Evolutionary conservation across 2,329 filamentous ascomycete species (phyloP).

Genomic region (Fusarium incarnatum): DNA sequence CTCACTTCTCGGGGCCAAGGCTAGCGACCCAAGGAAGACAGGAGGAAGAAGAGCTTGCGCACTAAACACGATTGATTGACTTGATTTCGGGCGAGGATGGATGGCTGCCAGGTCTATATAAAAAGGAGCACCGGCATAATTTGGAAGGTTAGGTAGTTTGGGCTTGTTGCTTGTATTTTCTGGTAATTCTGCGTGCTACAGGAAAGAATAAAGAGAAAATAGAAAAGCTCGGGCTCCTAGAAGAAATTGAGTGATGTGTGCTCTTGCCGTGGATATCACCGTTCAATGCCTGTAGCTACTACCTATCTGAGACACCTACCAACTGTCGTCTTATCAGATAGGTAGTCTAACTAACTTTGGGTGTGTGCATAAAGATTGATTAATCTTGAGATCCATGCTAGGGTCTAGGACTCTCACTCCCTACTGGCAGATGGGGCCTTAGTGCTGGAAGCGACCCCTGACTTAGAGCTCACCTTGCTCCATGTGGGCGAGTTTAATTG

Average conservation of each 20-base stretch:
- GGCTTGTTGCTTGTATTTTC: slow-evolving; percentile 2
- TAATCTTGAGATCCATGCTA: not conserved
- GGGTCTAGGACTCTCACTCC: not conserved
- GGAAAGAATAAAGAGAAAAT: not conserved
- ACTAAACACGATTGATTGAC: slow-evolving; percentile 26
- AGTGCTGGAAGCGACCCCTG: slow-evolving; percentile 19
- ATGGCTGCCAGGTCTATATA: slow-evolving; percentile 16
- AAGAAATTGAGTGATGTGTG: not conserved
- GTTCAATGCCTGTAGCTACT: not conserved
- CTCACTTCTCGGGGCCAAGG: slow-evolving; percentile 25
- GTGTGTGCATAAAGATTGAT: not conserved
- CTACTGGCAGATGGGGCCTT: slow-evolving; percentile 1
- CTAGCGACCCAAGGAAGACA: slow-evolving; percentile 20
- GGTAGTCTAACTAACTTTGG: not conserved
- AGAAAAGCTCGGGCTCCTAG: not conserved
- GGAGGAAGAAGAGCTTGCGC: slow-evolving; percentile 28
- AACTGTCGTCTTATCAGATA: not conserved
- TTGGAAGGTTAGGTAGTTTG: slow-evolving; percentile 3
- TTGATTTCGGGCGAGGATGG: slow-evolving; percentile 18
- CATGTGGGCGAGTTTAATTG: slow-evolving; percentile 9
- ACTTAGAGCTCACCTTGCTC: slow-evolving; percentile 7
- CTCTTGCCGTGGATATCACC: not conserved
- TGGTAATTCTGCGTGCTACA: slow-evolving; percentile 9
- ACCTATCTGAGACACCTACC: not conserved
- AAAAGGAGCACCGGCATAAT: slow-evolving; percentile 6